Base-by-base conservation (phyloP, 345 rosid genomes). In the Trapa incisa region DNA sequence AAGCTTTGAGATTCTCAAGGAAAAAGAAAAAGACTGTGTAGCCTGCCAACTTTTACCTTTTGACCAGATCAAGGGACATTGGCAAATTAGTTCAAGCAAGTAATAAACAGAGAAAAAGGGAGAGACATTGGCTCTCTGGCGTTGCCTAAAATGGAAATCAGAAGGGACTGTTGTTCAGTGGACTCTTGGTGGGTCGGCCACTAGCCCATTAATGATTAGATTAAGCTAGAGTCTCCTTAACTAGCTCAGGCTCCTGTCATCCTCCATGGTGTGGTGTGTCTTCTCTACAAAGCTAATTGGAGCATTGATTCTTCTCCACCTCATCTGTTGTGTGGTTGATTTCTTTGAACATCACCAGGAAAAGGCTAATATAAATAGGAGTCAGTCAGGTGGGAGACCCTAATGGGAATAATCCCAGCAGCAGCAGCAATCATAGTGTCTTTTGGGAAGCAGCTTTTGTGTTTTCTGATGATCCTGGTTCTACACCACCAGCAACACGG, bases 371-470 rank as follows among this genome's bases (percentile, higher is more conserved):
- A 38, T 17, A 58, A 38, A 33, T 41, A 41, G 74, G 17, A 8
- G 5, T 8, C 4, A 8, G 5, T 8, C 70, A 54, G 72, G 60
- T 13, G 60, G 57, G 73, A 76, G 75, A 70, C 75, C 56, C 47
- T 66, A 81, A 80, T 73, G 79, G 70, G 78, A 78, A 15, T 67
- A 58, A 58, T 58, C 16, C 63, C 63, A 57, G 61, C 63, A 58
- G 29, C 69, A 74, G 11, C 13, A 45, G 71, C 80, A 84, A 81
- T 89, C 80, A 87, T 85, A 61, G 74, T 81, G 85, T 79, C 68
- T 74, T 47, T 72, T 63, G 33, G 16, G 65, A 38, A 64, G 81
- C 89, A 79, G 87, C 85, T 78, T 90, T 70, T 39, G 3, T 39
- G 3, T 39, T 39, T 39, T 39, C 7, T 41, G 4, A 80, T 83